A percentile compares a stretch with the other conserved stretches of the same genome.
These are phyloP conservation scores for Ceratocystis ficicola DNA, from an alignment of 2,329 filamentous ascomycete species.

Conservation along the genomic window DNA sequence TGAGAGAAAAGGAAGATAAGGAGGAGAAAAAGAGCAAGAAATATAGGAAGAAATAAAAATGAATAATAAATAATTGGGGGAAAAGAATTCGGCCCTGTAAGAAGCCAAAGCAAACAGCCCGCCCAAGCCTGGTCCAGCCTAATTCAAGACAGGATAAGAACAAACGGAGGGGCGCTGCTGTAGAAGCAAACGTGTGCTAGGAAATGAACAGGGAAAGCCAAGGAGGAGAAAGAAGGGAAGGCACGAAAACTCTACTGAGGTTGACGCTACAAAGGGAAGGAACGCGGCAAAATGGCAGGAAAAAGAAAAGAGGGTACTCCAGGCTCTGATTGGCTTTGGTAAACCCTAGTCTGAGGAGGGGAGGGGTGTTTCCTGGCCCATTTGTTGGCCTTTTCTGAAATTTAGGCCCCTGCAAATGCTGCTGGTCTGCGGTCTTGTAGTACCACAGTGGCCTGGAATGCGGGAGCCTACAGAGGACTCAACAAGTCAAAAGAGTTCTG, in stretches of 20 bases:
- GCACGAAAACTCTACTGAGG: neutral
- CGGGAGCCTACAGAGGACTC: neutral
- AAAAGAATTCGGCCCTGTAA: neutral
- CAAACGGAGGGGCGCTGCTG: neutral
- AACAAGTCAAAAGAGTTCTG: neutral
- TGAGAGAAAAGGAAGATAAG: constrained; percentile 13
- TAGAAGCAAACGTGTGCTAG: neutral
- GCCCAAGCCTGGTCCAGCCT: neutral
- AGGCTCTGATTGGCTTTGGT: neutral
- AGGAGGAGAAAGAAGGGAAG: neutral
- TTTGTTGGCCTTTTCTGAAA: neutral
- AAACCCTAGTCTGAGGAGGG: neutral
- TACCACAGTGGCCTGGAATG: neutral
- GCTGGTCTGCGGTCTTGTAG: neutral
- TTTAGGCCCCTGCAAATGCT: neutral
- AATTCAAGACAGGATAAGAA: neutral
- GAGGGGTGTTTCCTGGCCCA: neutral
- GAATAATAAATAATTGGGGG: neutral
- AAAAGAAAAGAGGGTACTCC: constrained; percentile 2
- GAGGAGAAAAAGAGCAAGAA: constrained; percentile 12
- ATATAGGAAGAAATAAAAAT: constrained; percentile 5
- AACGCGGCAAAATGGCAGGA: constrained; percentile 3
- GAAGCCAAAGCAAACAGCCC: neutral
- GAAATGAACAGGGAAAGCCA: neutral
- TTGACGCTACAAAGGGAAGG: neutral